Conservation (phyloP, 1,284 basidiomycete genomes). For the Polyporus tsugae region DNA sequence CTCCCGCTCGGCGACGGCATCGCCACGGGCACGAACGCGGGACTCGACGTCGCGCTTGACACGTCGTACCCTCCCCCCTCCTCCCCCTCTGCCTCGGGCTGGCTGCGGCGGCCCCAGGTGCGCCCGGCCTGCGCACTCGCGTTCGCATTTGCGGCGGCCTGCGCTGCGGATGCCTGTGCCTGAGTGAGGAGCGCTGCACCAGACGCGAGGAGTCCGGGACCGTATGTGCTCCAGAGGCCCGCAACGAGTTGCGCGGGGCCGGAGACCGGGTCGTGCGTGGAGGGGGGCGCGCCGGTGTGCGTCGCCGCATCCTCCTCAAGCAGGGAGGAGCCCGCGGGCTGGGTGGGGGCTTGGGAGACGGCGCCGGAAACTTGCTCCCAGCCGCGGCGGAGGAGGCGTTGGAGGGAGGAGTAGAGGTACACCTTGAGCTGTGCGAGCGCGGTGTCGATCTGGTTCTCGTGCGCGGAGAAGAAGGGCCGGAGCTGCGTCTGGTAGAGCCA, state of each 20-base stretch:
- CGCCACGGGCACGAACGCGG: slow-evolving; percentile 37
- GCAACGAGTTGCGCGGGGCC: slow-evolving; percentile 70
- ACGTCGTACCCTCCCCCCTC: slow-evolving; percentile 40
- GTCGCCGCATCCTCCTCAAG: slow-evolving; percentile 40
- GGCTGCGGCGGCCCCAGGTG: slow-evolving; percentile 52
- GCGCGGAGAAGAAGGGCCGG: slow-evolving; percentile 78
- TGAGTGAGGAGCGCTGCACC: slow-evolving; percentile 64
- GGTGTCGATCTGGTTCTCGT: slow-evolving; percentile 86
- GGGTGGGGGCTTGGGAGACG: slow-evolving; percentile 47
- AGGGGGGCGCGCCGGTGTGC: slow-evolving; percentile 52
- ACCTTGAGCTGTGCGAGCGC: slow-evolving; percentile 68
- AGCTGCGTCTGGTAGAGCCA: slow-evolving; percentile 82
- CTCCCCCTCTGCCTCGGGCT: slow-evolving; percentile 55
- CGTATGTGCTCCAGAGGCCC: slow-evolving; percentile 77
- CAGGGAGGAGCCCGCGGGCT: slow-evolving; percentile 28
- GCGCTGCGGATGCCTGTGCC: slow-evolving; percentile 35
- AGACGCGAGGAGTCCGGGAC: slow-evolving; percentile 72
- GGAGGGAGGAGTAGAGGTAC: slow-evolving; percentile 70
- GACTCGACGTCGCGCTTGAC: slow-evolving; percentile 33
- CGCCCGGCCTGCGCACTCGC: slow-evolving; percentile 25
- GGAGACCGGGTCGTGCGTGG: slow-evolving; percentile 61
- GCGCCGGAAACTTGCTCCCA: slow-evolving; percentile 67
- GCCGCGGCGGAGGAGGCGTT: slow-evolving; percentile 63
- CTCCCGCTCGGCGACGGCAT: slow-evolving; percentile 49
- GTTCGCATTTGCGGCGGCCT: slow-evolving; percentile 33